Conservation (phyloP, 2,329 filamentous ascomycete genomes). For the Cadophora luteo-olivacea region DNA sequence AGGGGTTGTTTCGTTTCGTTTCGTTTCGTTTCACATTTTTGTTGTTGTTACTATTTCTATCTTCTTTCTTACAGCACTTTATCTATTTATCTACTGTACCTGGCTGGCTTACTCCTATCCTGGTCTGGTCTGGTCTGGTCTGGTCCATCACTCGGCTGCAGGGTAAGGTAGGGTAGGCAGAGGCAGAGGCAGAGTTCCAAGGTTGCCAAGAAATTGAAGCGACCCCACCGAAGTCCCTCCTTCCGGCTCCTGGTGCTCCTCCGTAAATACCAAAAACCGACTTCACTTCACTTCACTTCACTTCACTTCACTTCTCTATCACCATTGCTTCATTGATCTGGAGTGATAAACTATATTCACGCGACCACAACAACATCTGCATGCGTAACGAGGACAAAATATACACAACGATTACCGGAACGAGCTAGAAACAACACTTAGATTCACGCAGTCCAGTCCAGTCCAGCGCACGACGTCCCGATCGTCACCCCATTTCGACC, state of each 20-base stretch:
- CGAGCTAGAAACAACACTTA: background rate
- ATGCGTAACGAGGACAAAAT: background rate
- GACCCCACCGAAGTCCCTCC: background rate
- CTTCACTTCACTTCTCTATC: background rate
- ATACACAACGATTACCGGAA: background rate
- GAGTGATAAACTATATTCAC: background rate
- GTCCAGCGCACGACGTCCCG: background rate
- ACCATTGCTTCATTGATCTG: background rate
- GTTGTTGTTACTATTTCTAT: background rate
- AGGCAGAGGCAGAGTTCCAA: background rate
- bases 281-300: background rate
- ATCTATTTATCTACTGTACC: no score
- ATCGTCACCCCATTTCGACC: conserved; percentile 1
- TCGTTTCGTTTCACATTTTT: background rate
- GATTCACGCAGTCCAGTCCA: background rate
- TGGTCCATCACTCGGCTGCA: background rate
- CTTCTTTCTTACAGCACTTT: background rate
- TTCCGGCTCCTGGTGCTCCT: background rate
- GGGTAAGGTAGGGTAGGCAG: no score
- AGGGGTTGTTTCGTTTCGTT: background rate
- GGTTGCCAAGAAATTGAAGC: background rate
- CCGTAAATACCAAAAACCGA: no score
- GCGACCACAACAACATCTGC: background rate
- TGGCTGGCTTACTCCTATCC: no score
- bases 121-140: no score